Evolutionary conservation across 495 filamentous ascomycete species (phyloP).

Genomic region (Tuber aestivum): DNA sequence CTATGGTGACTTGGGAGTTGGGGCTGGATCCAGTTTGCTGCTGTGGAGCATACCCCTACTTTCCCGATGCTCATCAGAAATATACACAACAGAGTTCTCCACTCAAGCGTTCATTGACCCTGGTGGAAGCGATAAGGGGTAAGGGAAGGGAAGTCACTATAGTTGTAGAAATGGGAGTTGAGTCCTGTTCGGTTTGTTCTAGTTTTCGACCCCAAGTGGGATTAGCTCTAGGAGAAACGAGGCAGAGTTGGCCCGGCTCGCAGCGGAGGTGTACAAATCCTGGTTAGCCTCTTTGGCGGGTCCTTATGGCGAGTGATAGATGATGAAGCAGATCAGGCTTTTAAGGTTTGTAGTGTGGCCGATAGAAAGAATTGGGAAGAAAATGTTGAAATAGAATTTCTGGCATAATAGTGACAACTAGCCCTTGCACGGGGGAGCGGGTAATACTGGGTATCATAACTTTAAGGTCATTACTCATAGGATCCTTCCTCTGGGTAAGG

Average conservation of each 20-base stretch:
- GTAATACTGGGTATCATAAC: not conserved
- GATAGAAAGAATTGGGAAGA: not conserved
- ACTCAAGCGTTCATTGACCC: not conserved
- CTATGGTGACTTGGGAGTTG: not conserved
- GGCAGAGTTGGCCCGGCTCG: not conserved
- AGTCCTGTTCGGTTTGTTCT: not conserved
- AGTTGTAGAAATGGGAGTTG: not conserved
- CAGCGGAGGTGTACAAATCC: not conserved
- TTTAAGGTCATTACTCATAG: not conserved
- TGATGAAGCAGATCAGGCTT: not conserved
- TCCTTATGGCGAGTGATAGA: not conserved
- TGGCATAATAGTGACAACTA: not conserved
- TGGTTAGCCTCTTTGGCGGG: not conserved
- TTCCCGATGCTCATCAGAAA: not conserved
- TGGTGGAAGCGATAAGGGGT: not conserved
- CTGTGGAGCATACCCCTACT: not conserved
- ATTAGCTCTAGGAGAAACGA: not conserved
- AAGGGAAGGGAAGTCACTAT: not conserved
- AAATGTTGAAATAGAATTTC: not conserved
- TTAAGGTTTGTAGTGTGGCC: not conserved
- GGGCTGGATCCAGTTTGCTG: not conserved
- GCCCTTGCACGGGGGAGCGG: not conserved
- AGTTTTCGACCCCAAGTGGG: not conserved
- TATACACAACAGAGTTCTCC: not conserved
- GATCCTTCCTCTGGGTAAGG: not conserved